Evolutionary conservation across 345 rosid species (phyloP), one percentile per base, ranked within the genome.

Genomic region (Boechera retrofracta): DNA sequence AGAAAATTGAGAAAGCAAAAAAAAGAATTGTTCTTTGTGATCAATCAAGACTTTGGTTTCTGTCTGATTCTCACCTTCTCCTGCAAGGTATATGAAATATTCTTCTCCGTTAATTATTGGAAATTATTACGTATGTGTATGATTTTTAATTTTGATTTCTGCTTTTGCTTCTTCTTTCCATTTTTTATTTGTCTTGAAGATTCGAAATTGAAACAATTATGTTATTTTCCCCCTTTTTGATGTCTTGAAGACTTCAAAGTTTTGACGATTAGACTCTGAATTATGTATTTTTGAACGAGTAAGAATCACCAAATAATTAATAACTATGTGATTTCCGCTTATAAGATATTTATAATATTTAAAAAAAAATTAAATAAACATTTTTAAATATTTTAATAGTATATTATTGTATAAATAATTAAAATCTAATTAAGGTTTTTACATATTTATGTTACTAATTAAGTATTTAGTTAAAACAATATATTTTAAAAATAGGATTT

Each of bases 61-160:
- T 10, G 39, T 58, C 18, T 28, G 39, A 74, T 32, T 74, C 77
- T 67, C 67, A 75, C 72, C 73, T 75, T 75, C 33, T 28, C 52
- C 73, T 24, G 33, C 79, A 75, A 75, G 78, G 66, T 65, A 73
- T 47, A 51, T 36, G 63, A 52, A 52, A 49, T 51, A 4, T 41
- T 29, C 8, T 55, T 55, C 71, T 55, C 64, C 48, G 1, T 73
- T 5, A 42, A 54, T 55, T 73, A 26, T 38, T 33, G 49, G 32
- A 39, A 52, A 10, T n/a, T 26, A 9, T 38, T 21, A 9, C 10
- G 35, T 26, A 3, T 42, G 12, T 56, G 12, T 56, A n/a, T 15
- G 51, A 47, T 39, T 6, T 47, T n/a, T n/a, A 6, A 47, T 6
- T n/a, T 42, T 71, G 1, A 44, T 47, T 24, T 36, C 66, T 32